phyloP scores from a whole-genome alignment of 2,329 filamentous ascomycete genomes.

The Penicillium rolfsii region DNA sequence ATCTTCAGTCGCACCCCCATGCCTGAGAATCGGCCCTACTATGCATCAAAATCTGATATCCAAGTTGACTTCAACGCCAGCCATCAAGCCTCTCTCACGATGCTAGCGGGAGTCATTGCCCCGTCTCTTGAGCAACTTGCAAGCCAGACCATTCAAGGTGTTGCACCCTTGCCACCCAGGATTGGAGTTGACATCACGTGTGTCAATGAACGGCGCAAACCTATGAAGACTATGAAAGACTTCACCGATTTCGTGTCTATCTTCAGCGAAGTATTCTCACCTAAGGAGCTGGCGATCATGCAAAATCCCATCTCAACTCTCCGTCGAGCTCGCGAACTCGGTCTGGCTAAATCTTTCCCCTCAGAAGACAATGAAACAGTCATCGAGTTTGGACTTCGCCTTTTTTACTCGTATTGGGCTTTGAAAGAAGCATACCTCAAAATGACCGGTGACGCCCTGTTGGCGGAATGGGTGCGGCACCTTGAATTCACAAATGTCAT shows the following conservation, averaged over 20 bases:
- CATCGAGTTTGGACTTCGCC: conserved; percentile 60
- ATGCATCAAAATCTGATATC: conserved; percentile 43
- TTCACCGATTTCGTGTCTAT: conserved; percentile 63
- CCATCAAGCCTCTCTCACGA: conserved; percentile 66
- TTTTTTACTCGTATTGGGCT: conserved; percentile 68
- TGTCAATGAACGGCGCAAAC: conserved; percentile 54
- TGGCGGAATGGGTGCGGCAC: conserved; percentile 63
- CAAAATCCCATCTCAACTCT: conserved; percentile 44
- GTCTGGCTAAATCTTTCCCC: conserved; percentile 17
- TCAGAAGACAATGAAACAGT: conserved; percentile 23
- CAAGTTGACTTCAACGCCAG: conserved; percentile 66
- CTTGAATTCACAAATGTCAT: conserved; percentile 64
- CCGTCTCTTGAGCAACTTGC: conserved; percentile 15
- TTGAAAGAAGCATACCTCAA: conserved; percentile 70
- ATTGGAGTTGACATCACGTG: conserved; percentile 67
- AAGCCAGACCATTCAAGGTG: neutral
- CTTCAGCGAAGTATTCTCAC: conserved; percentile 63
- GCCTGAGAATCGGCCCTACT: conserved; percentile 57
- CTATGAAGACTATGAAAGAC: conserved; percentile 49
- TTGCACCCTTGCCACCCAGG: conserved; percentile 33
- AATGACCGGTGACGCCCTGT: conserved; percentile 65
- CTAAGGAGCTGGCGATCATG: conserved; percentile 59
- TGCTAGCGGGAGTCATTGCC: conserved; percentile 55
- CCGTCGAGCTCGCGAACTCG: conserved; percentile 15
- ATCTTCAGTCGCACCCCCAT: conserved; percentile 56